Base-by-base conservation (phyloP, 305 asterid genomes). In the Ilex paraguariensis region DNA sequence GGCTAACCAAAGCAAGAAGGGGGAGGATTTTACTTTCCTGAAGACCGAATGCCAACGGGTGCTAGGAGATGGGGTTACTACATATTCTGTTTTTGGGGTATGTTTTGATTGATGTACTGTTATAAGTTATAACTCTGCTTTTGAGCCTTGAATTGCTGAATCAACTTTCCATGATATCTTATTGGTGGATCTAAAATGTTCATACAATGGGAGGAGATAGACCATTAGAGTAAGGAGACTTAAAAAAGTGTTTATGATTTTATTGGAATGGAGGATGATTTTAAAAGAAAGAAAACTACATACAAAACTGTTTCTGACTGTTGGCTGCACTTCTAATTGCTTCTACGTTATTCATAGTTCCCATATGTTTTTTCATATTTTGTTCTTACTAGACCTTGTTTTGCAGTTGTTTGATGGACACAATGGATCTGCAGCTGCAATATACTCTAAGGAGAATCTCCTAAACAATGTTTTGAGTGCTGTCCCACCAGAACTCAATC, bases 401-500 rank as follows among this genome's bases (percentile, higher is more conserved):
- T 64, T 78, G 65, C 89, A 92, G 98, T 68, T 92, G 76, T 89
- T 89, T 73, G 98, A 92, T 74, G 98, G 98, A 63, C 98, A 92
- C 70, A 91, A 88, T 74, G 98, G 98, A 76, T 85, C 97, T 56
- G 95, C 95, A 59, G 98, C 98, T 53, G 98, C 98, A 56, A 81
- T 89, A 74, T 91, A 91, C 68, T 31, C 98, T 39, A 91, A 89
- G 74, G 98, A 91, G 72, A 87, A 83, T 77, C 93, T 91, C 36
- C 77, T 91, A 77, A 87, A 78, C 75, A 91, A 87, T 71, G 84
- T 91, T 50, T 77, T 89, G 83, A 64, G 68, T 79, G 94, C 96
- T 74, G 89, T 89, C 70, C 97, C 98, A 46, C 70, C 88, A 28
- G 93, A 81, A 60, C 95, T 91, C 55, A 91, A 77, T 66, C 83